These are phyloP conservation scores for Fraxinus ornus DNA, from an alignment of 305 asterid species.

Conservation along the genomic window DNA sequence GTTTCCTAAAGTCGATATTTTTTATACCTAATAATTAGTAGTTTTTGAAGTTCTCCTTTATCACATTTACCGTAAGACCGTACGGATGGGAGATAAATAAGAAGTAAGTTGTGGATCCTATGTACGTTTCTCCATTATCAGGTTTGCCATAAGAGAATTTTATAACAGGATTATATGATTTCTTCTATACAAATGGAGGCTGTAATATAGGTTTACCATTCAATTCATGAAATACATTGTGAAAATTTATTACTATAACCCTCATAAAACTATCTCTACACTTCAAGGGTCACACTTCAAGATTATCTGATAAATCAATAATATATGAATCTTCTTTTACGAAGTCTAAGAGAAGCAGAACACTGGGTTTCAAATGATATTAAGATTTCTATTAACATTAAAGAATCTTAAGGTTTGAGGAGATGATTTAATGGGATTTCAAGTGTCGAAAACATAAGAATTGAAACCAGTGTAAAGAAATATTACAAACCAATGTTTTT, in stretches of 20 bases:
- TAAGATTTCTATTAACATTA: not conserved
- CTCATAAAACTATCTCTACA: not conserved
- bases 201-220: not conserved
- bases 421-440: not conserved
- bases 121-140: not conserved
- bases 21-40: not conserved
- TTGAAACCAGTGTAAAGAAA: not conserved
- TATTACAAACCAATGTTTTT: constrained; percentile 43
- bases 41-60: not conserved
- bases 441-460: not conserved
- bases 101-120: not conserved
- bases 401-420: not conserved
- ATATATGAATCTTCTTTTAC: not conserved
- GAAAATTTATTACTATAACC: not conserved
- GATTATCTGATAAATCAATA: not conserved
- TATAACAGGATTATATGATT: not conserved
- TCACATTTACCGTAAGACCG: not conserved
- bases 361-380: not conserved
- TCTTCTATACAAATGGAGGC: not conserved
- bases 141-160: not conserved
- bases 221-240: not conserved
- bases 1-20: not conserved
- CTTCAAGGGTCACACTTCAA: not conserved
- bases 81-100: not conserved
- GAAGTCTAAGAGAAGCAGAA: not conserved